Evolutionary conservation across 148 eudicot species (phyloP).

Genomic region (Rhododendron ovatum): DNA sequence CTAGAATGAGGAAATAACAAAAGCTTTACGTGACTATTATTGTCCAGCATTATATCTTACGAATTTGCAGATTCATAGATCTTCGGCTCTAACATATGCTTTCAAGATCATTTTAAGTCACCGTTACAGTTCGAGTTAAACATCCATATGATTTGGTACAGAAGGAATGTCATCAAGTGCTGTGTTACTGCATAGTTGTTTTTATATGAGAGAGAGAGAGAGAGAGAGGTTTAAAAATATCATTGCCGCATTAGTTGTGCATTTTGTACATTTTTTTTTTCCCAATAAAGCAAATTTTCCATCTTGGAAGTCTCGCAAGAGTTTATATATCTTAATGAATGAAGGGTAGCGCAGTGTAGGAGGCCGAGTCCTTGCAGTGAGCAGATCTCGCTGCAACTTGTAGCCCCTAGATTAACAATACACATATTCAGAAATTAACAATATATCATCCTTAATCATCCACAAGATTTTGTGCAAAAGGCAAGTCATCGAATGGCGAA

Average conservation of each 20-base stretch:
- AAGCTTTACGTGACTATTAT: neutral
- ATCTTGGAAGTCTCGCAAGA: neutral
- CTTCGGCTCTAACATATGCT: neutral
- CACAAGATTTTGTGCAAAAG: neutral
- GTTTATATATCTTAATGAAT: neutral
- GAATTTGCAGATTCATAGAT: neutral
- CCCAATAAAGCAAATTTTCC: neutral
- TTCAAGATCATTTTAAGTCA: neutral
- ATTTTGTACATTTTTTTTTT: neutral
- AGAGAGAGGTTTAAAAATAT: too few species aligned
- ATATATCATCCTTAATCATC: neutral
- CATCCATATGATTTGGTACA: neutral
- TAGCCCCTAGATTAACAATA: too few species aligned
- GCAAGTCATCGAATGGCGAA: too few species aligned
- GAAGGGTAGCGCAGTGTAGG: too few species aligned
- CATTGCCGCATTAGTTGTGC: neutral
- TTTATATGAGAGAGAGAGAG: neutral
- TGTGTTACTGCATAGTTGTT: neutral
- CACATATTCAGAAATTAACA: too few species aligned
- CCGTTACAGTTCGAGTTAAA: neutral
- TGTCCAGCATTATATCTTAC: neutral
- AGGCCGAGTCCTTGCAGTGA: too few species aligned
- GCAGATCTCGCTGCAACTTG: too few species aligned
- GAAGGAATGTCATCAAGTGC: neutral
- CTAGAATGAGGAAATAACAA: neutral